phyloP scores from a whole-genome alignment of 495 filamentous ascomycete species.

The Penicillium angulare region DNA sequence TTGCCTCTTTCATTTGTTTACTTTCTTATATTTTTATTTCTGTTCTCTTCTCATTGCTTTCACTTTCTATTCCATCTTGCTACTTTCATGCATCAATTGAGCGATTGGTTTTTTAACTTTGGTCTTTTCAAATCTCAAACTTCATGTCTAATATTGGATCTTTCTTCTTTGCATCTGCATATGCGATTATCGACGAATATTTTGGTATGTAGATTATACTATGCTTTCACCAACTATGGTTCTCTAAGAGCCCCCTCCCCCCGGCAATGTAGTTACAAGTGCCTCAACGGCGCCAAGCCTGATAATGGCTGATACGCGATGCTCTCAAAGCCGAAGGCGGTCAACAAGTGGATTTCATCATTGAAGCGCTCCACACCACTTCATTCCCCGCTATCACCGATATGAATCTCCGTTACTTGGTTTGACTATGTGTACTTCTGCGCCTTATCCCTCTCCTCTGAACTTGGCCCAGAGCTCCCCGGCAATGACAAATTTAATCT shows the following conservation, averaged over 20 bases:
- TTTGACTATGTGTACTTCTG: constrained; percentile 19
- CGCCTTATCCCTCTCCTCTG: constrained; percentile 1
- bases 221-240: too few species aligned
- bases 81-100: not conserved
- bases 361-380: not conserved
- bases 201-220: too few species aligned
- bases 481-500: constrained; percentile 23
- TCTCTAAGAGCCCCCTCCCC: too few species aligned
- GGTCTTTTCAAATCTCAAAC: not conserved
- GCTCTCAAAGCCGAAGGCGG: not conserved
- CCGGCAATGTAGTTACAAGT: too few species aligned
- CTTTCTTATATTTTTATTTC: not conserved
- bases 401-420: constrained; percentile 7
- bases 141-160: not conserved
- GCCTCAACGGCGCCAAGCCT: too few species aligned
- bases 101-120: not conserved
- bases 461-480: not conserved
- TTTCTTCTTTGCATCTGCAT: too few species aligned
- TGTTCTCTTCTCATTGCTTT: not conserved
- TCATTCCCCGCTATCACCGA: constrained; percentile 3
- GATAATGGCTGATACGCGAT: not conserved
- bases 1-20: not conserved
- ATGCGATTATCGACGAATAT: too few species aligned
- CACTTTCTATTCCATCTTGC: not conserved
- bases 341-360: not conserved